Conservation (phyloP, 192 early-diverging fungal species). For the Mycoemilia scoparia region DNA sequence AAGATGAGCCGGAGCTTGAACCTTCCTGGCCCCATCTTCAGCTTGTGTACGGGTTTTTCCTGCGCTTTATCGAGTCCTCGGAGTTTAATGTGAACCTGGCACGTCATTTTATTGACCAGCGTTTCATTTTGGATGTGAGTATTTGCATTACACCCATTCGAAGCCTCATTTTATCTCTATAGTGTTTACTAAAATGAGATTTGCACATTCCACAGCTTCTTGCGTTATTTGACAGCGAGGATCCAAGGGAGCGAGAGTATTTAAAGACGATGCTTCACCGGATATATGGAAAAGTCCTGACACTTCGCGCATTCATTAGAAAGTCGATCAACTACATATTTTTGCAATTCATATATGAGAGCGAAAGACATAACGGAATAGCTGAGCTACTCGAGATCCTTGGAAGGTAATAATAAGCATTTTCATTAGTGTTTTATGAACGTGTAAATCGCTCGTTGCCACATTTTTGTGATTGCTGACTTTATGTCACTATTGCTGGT, state of each 20-base stretch:
- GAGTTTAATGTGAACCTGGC: slow-evolving; percentile 97
- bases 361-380: slow-evolving; percentile 91
- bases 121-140: too few species aligned
- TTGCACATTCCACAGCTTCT: slow-evolving; percentile 47
- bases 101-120: slow-evolving; percentile 89
- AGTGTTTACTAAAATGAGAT: background rate
- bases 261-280: slow-evolving; percentile 95
- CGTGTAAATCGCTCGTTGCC: slow-evolving; percentile 1
- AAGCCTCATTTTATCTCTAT: slow-evolving; percentile 17
- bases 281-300: slow-evolving; percentile 97
- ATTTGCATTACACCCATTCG: too few species aligned
- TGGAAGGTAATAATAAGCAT: slow-evolving; percentile 87
- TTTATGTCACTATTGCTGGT: slow-evolving; percentile 2
- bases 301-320: slow-evolving; percentile 90
- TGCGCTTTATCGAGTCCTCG: slow-evolving; percentile 92
- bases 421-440: too few species aligned
- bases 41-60: slow-evolving; percentile 95
- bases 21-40: slow-evolving; percentile 95
- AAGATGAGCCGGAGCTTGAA: slow-evolving; percentile 96
- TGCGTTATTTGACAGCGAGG: slow-evolving; percentile 97
- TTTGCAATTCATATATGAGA: slow-evolving; percentile 95
- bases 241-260: slow-evolving; percentile 96
- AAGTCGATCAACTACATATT: slow-evolving; percentile 97
- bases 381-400: slow-evolving; percentile 96
- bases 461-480: slow-evolving; percentile 3